A percentile compares a stretch with the other conserved stretches of the same genome.
Evolutionary conservation across 2,329 filamentous ascomycete genomes (phyloP).

Genomic region (Aspergillus carbonarius): DNA sequence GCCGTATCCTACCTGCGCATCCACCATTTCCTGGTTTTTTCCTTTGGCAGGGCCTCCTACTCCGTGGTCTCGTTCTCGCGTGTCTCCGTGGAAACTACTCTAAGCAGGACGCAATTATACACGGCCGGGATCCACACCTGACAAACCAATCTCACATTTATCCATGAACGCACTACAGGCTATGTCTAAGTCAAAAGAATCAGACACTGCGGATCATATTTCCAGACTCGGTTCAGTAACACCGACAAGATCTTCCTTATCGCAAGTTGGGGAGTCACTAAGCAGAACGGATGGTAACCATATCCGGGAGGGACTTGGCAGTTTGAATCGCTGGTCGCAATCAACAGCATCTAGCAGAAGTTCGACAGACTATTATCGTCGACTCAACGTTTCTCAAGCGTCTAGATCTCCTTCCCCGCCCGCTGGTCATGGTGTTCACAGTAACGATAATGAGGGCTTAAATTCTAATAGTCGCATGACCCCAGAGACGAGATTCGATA

Average conservation of each 20-base stretch:
- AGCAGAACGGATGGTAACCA: constrained; percentile 19
- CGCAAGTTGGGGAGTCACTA: not conserved
- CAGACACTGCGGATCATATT: not conserved
- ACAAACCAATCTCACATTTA: constrained; percentile 1
- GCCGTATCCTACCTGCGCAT: not conserved
- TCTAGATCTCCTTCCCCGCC: constrained; percentile 6
- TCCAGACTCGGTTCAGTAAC: constrained; percentile 6
- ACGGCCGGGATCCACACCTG: not conserved
- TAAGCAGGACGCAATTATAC: not conserved
- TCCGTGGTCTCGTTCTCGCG: not conserved
- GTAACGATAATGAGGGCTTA: constrained; percentile 20
- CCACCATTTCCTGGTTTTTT: not conserved
- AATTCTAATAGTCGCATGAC: constrained; percentile 13
- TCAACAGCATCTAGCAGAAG: constrained; percentile 53
- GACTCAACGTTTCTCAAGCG: constrained; percentile 22
- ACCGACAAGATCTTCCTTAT: constrained; percentile 2
- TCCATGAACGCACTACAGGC: not conserved
- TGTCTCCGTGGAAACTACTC: too few species aligned
- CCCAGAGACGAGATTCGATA: constrained; percentile 10
- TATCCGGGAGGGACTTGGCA: constrained; percentile 48
- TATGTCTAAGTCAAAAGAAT: not conserved
- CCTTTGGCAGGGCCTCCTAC: not conserved
- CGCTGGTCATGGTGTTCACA: constrained; percentile 1
- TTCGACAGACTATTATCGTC: constrained; percentile 27
- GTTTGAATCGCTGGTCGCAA: constrained; percentile 60